Base-by-base conservation (phyloP, 108 stramenopile genomes). In the Fragilaria crotonensis region DNA sequence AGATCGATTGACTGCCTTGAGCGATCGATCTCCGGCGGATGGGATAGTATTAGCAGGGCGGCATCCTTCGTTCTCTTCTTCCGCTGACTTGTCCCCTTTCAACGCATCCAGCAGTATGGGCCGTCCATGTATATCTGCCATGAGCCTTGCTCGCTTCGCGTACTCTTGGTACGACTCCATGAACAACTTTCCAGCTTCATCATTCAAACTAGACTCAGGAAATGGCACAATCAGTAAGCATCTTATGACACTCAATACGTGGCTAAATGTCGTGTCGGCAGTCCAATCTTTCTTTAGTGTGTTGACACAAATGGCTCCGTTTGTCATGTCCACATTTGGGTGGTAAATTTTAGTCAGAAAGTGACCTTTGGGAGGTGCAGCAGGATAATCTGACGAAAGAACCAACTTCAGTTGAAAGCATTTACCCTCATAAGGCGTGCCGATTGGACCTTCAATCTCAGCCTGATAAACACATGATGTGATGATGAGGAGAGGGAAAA, bases 81-180 rank as follows among this genome's bases (percentile, higher is more conserved):
- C 48, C 14, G 56, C 59, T 45, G 11, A 30, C 29, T 2, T 22
- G 29, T 46, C 54, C n/a, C 56, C 55, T 28, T 4, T 18, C 18
- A 28, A 27, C 47, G 4, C 47, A 14, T 1, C 59, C 59, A 21
- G 7, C 25, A 26, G 60, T 23, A 18, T 53, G 48, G n/a, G 26
- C 9, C 75, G 64, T 18, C 94, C 95, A 64, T 99, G 99, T 19
- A 99, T 92, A 51, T 83, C 73, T 18, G 97, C 93, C 91, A 97
- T 79, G 23, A 99, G 73, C 54, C 62, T 77, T 3, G 97, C 97
- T 22, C 96, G 78, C 59, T 85, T 80, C 4, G 89, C 85, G 72
- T 95, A 99, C 66, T 99, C 97, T 27, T 95, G 93, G 66, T 99
- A 99, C 62, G 84, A 87, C 44, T 97, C 96, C 97, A 99, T 97